phyloP scores from a whole-genome alignment of 192 early-diverging fungal species.

The Chytriomyces sp. region DNA sequence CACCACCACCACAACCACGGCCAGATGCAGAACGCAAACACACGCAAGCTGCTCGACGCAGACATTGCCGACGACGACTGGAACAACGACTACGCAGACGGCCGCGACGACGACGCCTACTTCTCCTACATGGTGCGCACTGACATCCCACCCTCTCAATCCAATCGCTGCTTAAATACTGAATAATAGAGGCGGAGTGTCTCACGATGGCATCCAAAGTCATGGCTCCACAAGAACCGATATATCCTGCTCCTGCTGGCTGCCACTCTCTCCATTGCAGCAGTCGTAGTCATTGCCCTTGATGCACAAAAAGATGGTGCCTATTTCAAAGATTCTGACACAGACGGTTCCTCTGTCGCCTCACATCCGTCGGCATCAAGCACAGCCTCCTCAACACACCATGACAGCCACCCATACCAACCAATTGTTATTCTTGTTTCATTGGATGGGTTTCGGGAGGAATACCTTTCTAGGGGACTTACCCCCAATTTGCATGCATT shows the following conservation, averaged over 20 bases:
- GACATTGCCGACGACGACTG: slow-evolving; percentile 3
- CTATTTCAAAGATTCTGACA: too few species aligned
- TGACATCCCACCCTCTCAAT: neutral
- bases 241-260: neutral
- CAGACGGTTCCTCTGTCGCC: too few species aligned
- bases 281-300: neutral
- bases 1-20: too few species aligned
- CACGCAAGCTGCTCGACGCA: neutral
- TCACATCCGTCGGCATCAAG: neutral
- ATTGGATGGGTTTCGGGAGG: slow-evolving; percentile 81
- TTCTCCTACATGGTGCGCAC: neutral
- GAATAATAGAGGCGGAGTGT: neutral
- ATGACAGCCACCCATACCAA: neutral
- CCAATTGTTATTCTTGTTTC: slow-evolving; percentile 73
- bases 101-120: slow-evolving; percentile 7
- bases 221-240: neutral
- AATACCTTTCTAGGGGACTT: slow-evolving; percentile 74
- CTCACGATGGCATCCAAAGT: neutral
- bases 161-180: neutral
- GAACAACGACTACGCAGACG: slow-evolving; percentile 3
- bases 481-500: slow-evolving; percentile 67
- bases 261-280: neutral
- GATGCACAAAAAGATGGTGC: too few species aligned
- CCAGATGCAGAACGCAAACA: neutral
- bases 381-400: neutral